Percentiles rank a stretch among this genome's conserved stretches.
Conservation (phyloP, 2,329 filamentous ascomycete species). For the Fusarium stilboides region DNA sequence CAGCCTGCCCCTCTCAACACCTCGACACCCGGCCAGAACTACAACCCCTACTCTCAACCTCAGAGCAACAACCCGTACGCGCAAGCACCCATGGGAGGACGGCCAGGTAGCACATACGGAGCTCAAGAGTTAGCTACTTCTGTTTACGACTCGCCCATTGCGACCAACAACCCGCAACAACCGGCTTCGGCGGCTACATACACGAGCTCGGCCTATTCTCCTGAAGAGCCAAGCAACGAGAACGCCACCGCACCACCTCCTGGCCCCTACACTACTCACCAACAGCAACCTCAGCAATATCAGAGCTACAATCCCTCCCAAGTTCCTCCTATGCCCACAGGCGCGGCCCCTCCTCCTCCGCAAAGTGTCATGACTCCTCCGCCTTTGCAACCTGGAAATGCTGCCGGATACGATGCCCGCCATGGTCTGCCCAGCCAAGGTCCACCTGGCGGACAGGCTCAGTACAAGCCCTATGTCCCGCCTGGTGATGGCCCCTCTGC, state of each 20-base stretch:
- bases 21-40: constrained; percentile 64
- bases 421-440: constrained; percentile 66
- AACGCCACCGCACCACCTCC: constrained; percentile 51
- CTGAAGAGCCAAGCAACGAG: constrained; percentile 59
- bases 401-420: constrained; percentile 64
- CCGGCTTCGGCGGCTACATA: constrained; percentile 59
- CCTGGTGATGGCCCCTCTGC: constrained; percentile 64
- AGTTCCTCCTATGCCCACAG: constrained; percentile 60
- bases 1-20: constrained; percentile 67
- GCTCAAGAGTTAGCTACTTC: constrained; percentile 85
- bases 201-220: constrained; percentile 64
- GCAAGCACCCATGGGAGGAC: constrained; percentile 63
- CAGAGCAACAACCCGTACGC: constrained; percentile 58
- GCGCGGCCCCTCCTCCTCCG: constrained; percentile 52
- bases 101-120: constrained; percentile 78
- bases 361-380: constrained; percentile 57
- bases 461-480: constrained; percentile 75
- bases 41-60: constrained; percentile 62
- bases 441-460: constrained; percentile 56
- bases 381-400: constrained; percentile 62
- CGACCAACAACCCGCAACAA: constrained; percentile 61
- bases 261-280: constrained; percentile 50
- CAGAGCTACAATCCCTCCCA: constrained; percentile 59
- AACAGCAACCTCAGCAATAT: constrained; percentile 58
- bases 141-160: constrained; percentile 81